Percentiles rank a stretch among this genome's conserved stretches.
phyloP scores from a whole-genome alignment of 2,329 filamentous ascomycete genomes.

The Colletotrichum navitas region DNA sequence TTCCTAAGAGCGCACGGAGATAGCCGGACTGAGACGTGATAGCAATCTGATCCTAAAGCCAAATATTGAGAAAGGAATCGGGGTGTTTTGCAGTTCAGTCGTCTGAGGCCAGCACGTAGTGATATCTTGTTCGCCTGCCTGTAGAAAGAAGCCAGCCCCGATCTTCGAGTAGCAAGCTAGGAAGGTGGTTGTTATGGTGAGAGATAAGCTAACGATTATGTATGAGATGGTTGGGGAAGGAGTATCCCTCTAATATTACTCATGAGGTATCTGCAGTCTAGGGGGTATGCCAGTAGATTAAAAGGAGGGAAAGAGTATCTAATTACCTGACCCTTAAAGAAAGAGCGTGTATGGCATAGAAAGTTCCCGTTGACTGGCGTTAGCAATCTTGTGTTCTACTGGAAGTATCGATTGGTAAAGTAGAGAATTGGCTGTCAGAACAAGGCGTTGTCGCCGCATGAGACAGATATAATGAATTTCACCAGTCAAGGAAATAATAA shows the following conservation, averaged over 20 bases:
- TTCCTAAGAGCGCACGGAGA: too few species aligned
- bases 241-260: background rate
- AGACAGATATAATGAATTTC: background rate
- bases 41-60: background rate
- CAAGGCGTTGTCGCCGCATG: background rate
- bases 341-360: background rate
- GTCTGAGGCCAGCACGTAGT: background rate
- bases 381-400: background rate
- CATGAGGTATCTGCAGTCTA: background rate
- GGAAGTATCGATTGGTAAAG: background rate
- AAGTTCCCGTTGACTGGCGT: background rate
- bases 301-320: background rate
- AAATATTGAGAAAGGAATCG: background rate
- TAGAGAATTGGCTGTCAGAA: too few species aligned
- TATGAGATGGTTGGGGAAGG: background rate
- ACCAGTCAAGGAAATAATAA: background rate
- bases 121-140: too few species aligned
- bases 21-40: too few species aligned
- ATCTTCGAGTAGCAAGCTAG: background rate
- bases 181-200: background rate
- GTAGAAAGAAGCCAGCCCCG: background rate
- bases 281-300: background rate
- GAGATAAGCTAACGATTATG: background rate
- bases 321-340: background rate
- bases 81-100: background rate